Evolutionary conservation across 306 rosid species (phyloP).

Genomic region (Spatholobus suberectus): DNA sequence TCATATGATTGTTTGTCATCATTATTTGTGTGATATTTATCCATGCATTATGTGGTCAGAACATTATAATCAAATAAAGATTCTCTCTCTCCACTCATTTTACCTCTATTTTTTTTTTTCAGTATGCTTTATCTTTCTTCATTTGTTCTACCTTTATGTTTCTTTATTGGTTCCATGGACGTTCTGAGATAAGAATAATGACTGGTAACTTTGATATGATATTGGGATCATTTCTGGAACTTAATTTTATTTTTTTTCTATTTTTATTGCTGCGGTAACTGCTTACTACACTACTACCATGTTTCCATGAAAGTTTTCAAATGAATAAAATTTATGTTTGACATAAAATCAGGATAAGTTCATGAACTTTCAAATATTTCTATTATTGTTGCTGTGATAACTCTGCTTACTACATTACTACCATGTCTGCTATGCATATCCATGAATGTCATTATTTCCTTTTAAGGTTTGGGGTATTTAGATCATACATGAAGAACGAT

Average conservation of each 20-base stretch:
- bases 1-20: not conserved
- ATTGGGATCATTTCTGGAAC: not conserved
- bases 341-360: not conserved
- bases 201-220: not conserved
- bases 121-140: not conserved
- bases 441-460: not conserved
- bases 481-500: not conserved
- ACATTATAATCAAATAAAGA: not conserved
- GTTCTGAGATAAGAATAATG: slow-evolving; percentile 7
- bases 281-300: not conserved
- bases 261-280: not conserved
- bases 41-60: not conserved
- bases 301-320: not conserved
- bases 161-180: not conserved
- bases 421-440: not conserved
- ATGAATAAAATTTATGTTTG: not conserved
- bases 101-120: not conserved
- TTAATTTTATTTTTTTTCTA: not conserved
- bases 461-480: not conserved
- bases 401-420: not conserved
- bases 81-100: not conserved
- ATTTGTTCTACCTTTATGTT: not conserved
- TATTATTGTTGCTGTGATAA: not conserved
- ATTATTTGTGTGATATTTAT: not conserved
- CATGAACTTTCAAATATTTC: not conserved